Evolutionary conservation across 169 alveolate genomes (phyloP), one percentile per base, ranked within the genome.

Genomic region (Eimeria necatrix): DNA sequence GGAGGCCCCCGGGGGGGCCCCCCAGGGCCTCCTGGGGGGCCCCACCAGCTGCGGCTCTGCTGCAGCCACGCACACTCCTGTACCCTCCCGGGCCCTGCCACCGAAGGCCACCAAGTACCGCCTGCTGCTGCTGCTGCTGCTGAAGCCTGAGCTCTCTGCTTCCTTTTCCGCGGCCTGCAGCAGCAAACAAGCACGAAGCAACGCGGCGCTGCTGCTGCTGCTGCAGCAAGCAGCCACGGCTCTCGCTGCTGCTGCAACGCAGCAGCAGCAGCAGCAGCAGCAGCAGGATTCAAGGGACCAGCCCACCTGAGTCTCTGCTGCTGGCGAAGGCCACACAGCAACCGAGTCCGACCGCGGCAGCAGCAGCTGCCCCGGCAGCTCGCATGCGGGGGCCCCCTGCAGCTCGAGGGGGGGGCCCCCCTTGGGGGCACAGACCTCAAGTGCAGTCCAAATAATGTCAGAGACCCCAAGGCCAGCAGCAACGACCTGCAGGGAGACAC

Each of bases 1-100:
- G 73, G 76, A 81, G 71, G 76, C 70, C 60, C 87, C 87, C 8
- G 87, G 87, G 10, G 59, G 87, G 41, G 61, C 26, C 64, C 59
- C 26, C 87, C 87, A 46, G 59, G 53, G 26, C 53, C 9, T 20
- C 53, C 87, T 26, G 87, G 87, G 10, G 59, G 87, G 64, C 87
- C 26, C 64, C 59, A 41, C 87, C 87, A 46, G 59, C 78, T 18
- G 78, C 78, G 41, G n/a, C 78, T n/a, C 12, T 26, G 26, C 53
- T 4, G 52, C 53, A 56, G 6, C 41, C 24, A 49, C 4, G 61
- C 87, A 76, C 9, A 76, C 61, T 10, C 87, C 87, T 18, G 87
- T 76, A 8, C 87, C 87, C 18, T 76, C 87, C 56, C 87, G 14
- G 12, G 49, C 61, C 56, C 87, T 5, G 0, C 87, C 87, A 4